These are phyloP conservation scores for Nannizzia gypsea DNA, from an alignment of 2,329 filamentous ascomycete species.

Conservation along the genomic window DNA sequence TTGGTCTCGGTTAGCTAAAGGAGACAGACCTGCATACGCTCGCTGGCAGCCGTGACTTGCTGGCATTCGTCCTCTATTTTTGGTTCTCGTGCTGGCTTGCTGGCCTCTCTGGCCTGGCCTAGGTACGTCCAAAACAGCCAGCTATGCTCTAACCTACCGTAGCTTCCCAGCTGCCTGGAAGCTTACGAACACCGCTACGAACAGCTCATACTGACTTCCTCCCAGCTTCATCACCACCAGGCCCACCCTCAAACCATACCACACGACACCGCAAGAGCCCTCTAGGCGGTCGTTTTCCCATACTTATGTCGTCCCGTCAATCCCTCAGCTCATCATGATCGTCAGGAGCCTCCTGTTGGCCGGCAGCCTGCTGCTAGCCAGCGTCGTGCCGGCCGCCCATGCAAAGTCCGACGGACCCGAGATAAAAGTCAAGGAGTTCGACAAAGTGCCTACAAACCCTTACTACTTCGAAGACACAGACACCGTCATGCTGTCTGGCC, in stretches of 20 bases:
- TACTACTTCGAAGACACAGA: constrained; percentile 90
- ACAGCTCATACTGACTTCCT: not conserved
- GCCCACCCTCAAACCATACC: not conserved
- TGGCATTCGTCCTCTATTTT: no score
- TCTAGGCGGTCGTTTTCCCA: not conserved
- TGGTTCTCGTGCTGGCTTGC: no score
- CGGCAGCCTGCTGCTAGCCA: constrained; percentile 42
- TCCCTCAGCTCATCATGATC: constrained; percentile 25
- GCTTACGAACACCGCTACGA: no score
- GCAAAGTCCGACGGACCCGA: constrained; percentile 52
- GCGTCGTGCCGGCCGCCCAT: constrained; percentile 8
- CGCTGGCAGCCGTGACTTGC: no score
- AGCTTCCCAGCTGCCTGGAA: not conserved
- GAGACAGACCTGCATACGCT: no score
- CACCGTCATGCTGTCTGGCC: constrained; percentile 52
- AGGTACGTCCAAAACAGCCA: no score
- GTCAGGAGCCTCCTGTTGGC: constrained; percentile 36
- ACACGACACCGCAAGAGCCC: not conserved
- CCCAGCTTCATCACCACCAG: not conserved
- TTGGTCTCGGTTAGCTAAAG: no score
- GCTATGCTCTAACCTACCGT: no score
- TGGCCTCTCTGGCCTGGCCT: no score
- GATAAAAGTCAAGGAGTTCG: constrained; percentile 54
- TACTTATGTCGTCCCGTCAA: constrained; percentile 2
- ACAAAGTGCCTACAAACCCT: constrained; percentile 54